Evolutionary conservation across 352 stramenopile species (phyloP).

Genomic region (Globisporangium apiculatum): DNA sequence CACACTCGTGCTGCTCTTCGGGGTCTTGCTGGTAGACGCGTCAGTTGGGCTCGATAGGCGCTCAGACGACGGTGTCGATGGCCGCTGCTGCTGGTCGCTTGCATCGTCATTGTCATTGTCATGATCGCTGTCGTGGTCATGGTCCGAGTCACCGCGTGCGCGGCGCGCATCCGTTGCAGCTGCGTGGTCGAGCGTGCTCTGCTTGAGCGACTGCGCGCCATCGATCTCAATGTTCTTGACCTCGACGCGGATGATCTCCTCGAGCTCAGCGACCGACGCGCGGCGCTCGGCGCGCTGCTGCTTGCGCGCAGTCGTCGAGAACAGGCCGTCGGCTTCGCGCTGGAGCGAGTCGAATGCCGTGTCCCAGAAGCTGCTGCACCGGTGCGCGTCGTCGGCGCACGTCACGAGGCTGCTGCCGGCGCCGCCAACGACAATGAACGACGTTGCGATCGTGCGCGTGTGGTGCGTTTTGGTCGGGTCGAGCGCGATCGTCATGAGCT

Average conservation of each 20-base stretch:
- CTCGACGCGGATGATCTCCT: conserved; percentile 70
- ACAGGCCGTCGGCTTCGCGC: conserved; percentile 44
- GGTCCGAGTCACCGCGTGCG: conserved; percentile 22
- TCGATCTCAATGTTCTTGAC: conserved; percentile 69
- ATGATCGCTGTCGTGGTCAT: conserved; percentile 15
- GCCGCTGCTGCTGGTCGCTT: background rate
- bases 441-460: conserved; percentile 61
- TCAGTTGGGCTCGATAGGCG: conserved; percentile 5
- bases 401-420: conserved; percentile 47
- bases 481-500: conserved; percentile 64
- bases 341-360: conserved; percentile 62
- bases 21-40: too few relatives aligned
- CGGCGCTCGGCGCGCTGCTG: conserved; percentile 33
- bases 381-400: conserved; percentile 41
- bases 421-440: conserved; percentile 69
- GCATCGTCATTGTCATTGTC: conserved; percentile 7
- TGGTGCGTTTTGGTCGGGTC: conserved; percentile 43
- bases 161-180: conserved; percentile 14
- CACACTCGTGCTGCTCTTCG: conserved; percentile 15
- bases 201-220: conserved; percentile 55
- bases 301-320: conserved; percentile 25
- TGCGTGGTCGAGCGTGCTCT: conserved; percentile 47
- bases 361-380: conserved; percentile 60
- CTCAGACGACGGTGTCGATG: conserved; percentile 7
- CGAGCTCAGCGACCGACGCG: conserved; percentile 53